phyloP scores from a whole-genome alignment of 2,329 filamentous ascomycete genomes.

The Colletotrichum sp. region DNA sequence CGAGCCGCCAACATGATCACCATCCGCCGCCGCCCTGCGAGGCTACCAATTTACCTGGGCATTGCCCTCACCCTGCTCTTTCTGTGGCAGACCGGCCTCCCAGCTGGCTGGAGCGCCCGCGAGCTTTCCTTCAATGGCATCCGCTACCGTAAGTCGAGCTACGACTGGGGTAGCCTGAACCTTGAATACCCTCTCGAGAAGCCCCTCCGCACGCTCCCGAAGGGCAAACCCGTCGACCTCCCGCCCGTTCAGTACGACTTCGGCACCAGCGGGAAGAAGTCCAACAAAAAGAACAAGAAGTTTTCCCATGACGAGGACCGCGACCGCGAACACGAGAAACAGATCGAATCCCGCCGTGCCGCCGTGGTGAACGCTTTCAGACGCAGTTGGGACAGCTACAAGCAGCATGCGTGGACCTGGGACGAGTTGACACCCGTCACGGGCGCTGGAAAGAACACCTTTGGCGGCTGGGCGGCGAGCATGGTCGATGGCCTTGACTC shows the following conservation, averaged over 20 bases:
- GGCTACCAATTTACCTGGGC: constrained; percentile 17
- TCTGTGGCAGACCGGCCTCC: constrained; percentile 13
- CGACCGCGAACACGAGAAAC: neutral
- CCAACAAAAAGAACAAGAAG: constrained; percentile 19
- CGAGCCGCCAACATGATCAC: constrained; percentile 24
- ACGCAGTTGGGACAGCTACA: constrained; percentile 58
- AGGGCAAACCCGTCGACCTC: constrained; percentile 33
- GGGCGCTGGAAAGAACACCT: constrained; percentile 48
- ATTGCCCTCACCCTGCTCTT: constrained; percentile 9
- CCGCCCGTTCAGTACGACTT: constrained; percentile 30
- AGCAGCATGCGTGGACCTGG: constrained; percentile 58
- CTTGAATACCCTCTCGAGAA: constrained; percentile 36
- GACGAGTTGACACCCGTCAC: constrained; percentile 61
- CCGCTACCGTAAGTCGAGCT: constrained; percentile 29
- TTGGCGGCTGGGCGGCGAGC: constrained; percentile 63
- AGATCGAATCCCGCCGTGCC: constrained; percentile 36
- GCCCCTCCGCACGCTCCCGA: constrained; percentile 37
- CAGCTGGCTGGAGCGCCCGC: neutral
- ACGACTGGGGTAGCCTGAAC: constrained; percentile 40
- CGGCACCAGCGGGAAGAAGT: constrained; percentile 27
- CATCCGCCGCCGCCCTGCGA: constrained; percentile 18
- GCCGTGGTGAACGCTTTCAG: constrained; percentile 44
- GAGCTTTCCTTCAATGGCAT: constrained; percentile 9
- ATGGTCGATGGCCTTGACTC: constrained; percentile 65
- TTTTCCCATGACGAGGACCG: constrained; percentile 39